Conservation (phyloP, 2,329 filamentous ascomycete species). For the Penicillium rolfsii region DNA sequence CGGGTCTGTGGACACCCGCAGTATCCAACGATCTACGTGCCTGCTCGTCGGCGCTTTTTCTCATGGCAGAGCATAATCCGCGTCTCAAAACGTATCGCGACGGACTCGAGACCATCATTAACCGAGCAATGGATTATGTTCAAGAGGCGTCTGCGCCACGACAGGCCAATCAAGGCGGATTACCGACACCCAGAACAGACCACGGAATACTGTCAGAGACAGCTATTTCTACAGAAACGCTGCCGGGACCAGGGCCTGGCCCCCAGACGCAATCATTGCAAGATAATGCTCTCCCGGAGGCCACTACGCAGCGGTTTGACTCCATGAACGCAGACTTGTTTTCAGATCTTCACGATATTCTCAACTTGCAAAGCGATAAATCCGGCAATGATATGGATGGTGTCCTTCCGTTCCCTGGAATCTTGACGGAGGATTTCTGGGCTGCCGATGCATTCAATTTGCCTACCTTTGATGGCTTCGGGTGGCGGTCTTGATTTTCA, state of each 20-base stretch:
- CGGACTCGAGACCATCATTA: conserved; percentile 25
- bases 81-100: conserved; percentile 27
- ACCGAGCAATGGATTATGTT: conserved; percentile 24
- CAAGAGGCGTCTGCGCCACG: conserved; percentile 4
- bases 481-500: neutral
- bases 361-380: neutral
- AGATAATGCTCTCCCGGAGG: neutral
- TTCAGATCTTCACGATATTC: neutral
- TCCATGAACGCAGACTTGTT: conserved; percentile 2
- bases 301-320: neutral
- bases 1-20: conserved; percentile 22
- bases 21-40: conserved; percentile 29
- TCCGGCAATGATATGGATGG: neutral
- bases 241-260: neutral
- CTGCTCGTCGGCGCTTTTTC: conserved; percentile 25
- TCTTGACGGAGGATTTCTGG: conserved; percentile 12
- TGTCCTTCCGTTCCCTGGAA: conserved; percentile 1
- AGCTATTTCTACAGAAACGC: neutral
- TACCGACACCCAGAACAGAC: neutral
- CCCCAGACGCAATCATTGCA: neutral
- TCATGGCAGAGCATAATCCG: conserved; percentile 29
- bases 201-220: neutral
- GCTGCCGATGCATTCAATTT: conserved; percentile 6
- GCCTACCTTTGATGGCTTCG: conserved; percentile 5
- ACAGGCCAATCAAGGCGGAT: neutral